Conservation (phyloP, 176 grass and related monocot genomes). For the Oryza meyeriana region DNA sequence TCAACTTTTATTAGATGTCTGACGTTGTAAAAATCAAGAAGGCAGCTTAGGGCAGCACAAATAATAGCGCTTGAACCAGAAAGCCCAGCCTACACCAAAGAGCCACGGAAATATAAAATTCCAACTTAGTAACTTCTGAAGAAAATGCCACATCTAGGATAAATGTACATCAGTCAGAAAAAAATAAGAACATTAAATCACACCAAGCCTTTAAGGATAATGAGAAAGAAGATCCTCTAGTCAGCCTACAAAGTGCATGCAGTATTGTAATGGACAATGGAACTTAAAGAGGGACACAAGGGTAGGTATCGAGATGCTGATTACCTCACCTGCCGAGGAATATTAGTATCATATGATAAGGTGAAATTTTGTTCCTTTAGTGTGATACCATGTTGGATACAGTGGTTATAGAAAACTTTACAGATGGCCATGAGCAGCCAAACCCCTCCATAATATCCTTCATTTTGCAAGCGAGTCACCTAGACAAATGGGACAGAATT, state of each 20-base stretch:
- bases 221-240: not conserved
- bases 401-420: conserved; percentile 68
- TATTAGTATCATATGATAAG: conserved; percentile 81
- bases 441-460: conserved; percentile 79
- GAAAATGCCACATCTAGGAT: not conserved
- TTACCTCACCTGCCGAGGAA: conserved; percentile 73
- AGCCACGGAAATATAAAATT: not conserved
- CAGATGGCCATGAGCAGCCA: conserved; percentile 77
- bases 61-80: conserved; percentile 87
- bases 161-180: not conserved
- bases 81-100: conserved; percentile 55
- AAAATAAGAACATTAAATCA: not conserved
- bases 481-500: conserved; percentile 5
- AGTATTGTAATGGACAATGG: not conserved
- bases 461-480: conserved; percentile 56
- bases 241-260: not conserved
- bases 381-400: conserved; percentile 44
- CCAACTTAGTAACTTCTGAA: not conserved
- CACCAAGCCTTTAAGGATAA: not conserved
- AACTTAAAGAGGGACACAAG: not conserved
- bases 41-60: conserved; percentile 84
- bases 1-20: conserved; percentile 68
- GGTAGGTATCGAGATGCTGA: not conserved
- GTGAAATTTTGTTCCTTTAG: conserved; percentile 75
- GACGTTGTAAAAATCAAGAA: conserved; percentile 78